These are phyloP conservation scores for Leccinum subrobustum DNA, from an alignment of 1,284 basidiomycete genomes.

Conservation along the genomic window DNA sequence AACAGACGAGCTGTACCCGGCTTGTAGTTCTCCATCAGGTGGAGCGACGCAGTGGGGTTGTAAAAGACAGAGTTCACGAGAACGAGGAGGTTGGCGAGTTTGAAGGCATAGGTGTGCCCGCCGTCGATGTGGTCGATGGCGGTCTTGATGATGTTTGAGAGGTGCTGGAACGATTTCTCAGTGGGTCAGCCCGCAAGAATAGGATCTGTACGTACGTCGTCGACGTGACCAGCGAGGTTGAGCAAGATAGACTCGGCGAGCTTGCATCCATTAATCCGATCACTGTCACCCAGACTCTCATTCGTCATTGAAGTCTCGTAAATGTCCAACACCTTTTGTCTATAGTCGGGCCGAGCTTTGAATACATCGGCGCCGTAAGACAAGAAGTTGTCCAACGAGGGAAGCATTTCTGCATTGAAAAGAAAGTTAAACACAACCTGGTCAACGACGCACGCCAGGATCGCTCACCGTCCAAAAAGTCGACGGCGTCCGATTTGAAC, in stretches of 20 bases:
- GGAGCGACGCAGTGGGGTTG: conserved; percentile 76
- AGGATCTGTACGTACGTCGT: conserved; percentile 57
- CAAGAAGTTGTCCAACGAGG: conserved; percentile 87
- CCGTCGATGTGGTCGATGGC: conserved; percentile 59
- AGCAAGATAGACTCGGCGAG: conserved; percentile 82
- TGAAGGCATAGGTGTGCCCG: conserved; percentile 61
- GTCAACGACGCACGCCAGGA: not conserved
- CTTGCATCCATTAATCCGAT: conserved; percentile 84
- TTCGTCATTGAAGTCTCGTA: conserved; percentile 76
- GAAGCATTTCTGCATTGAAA: conserved; percentile 76
- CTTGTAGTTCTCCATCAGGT: conserved; percentile 66
- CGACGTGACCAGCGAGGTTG: conserved; percentile 73
- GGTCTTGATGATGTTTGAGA: conserved; percentile 59
- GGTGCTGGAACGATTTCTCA: conserved; percentile 32
- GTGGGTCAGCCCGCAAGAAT: not conserved
- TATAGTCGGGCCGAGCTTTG: conserved; percentile 72
- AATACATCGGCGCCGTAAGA: conserved; percentile 82
- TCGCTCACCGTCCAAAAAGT: conserved; percentile 76
- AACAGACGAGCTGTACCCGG: conserved; percentile 63
- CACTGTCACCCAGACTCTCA: conserved; percentile 77
- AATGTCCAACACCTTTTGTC: conserved; percentile 82
- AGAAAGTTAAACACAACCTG: not conserved
- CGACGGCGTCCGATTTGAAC: conserved; percentile 84
- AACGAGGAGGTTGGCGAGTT: conserved; percentile 79
- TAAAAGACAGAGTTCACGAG: conserved; percentile 85